phyloP scores from a whole-genome alignment of 768 basidiomycete species.

The Nevesoporus exiguus region DNA sequence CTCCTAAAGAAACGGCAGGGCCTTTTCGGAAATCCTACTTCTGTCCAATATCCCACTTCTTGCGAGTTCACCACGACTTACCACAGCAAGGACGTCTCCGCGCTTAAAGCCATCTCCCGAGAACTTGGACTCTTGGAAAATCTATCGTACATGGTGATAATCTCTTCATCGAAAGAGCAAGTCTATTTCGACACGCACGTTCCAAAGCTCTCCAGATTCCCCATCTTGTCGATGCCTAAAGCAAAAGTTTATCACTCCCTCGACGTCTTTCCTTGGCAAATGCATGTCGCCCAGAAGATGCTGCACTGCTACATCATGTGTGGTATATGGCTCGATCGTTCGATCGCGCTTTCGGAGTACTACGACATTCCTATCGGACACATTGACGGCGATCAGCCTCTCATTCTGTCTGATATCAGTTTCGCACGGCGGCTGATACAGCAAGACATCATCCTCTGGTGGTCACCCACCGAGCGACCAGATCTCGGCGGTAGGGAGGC shows the following conservation, averaged over 20 bases:
- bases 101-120: slow-evolving; percentile 82
- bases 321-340: slow-evolving; percentile 76
- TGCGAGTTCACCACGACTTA: slow-evolving; percentile 68
- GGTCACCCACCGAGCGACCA: slow-evolving; percentile 85
- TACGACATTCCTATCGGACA: slow-evolving; percentile 94
- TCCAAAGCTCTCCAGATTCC: slow-evolving; percentile 77
- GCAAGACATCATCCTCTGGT: slow-evolving; percentile 94
- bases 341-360: slow-evolving; percentile 78
- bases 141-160: slow-evolving; percentile 68
- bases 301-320: slow-evolving; percentile 75
- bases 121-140: slow-evolving; percentile 78
- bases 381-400: slow-evolving; percentile 83
- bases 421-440: slow-evolving; percentile 84
- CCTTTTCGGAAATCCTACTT: slow-evolving; percentile 38
- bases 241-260: slow-evolving; percentile 68
- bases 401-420: slow-evolving; percentile 85
- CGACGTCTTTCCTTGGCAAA: slow-evolving; percentile 88
- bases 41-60: slow-evolving; percentile 62
- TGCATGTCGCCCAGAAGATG: slow-evolving; percentile 79
- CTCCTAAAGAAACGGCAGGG: slow-evolving; percentile 50
- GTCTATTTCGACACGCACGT: slow-evolving; percentile 74
- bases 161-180: slow-evolving; percentile 85
- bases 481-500: slow-evolving; percentile 94
- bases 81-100: slow-evolving; percentile 73
- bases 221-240: slow-evolving; percentile 83